Percentiles rank a stretch among this genome's conserved stretches.
These are phyloP conservation scores for Colletotrichum euphorbiae DNA, from an alignment of 2,329 filamentous ascomycete genomes.

Conservation along the genomic window DNA sequence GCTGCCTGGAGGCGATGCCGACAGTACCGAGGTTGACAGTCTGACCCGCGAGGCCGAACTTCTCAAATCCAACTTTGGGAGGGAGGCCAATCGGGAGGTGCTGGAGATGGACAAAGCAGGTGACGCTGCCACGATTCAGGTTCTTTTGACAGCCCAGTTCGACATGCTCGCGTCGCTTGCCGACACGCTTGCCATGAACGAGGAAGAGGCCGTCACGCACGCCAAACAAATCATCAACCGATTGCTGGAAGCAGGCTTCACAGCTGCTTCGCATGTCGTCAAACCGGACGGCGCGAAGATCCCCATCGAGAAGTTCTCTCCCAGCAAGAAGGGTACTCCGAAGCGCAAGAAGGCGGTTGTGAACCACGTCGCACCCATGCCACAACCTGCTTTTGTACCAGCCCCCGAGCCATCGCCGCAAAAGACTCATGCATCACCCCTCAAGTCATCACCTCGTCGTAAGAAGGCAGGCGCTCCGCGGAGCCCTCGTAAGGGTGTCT, in stretches of 20 bases:
- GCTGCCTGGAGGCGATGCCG: slow-evolving; percentile 75
- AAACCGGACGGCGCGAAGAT: slow-evolving; percentile 82
- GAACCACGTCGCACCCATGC: slow-evolving; percentile 57
- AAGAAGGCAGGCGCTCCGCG: slow-evolving; percentile 69
- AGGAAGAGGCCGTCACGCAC: slow-evolving; percentile 83
- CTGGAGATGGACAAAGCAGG: slow-evolving; percentile 86
- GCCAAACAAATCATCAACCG: slow-evolving; percentile 82
- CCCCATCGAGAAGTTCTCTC: slow-evolving; percentile 75
- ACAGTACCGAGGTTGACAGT: slow-evolving; percentile 75
- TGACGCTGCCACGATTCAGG: slow-evolving; percentile 82
- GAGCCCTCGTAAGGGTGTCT: slow-evolving; percentile 72
- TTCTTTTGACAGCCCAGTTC: slow-evolving; percentile 89
- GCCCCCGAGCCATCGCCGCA: slow-evolving; percentile 43
- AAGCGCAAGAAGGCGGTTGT: slow-evolving; percentile 73
- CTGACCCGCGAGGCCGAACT: slow-evolving; percentile 87
- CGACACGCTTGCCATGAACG: slow-evolving; percentile 83
- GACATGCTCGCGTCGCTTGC: slow-evolving; percentile 88
- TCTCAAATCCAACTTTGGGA: slow-evolving; percentile 83
- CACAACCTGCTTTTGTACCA: slow-evolving; percentile 55
- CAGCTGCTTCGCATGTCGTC: slow-evolving; percentile 83
- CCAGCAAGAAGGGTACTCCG: slow-evolving; percentile 78
- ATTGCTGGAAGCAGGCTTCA: slow-evolving; percentile 80
- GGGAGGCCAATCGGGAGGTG: slow-evolving; percentile 81
- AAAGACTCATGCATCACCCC: slow-evolving; percentile 64
- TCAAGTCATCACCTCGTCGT: slow-evolving; percentile 83